These are phyloP conservation scores for Macrocybe gigantea DNA, from an alignment of 768 basidiomycete species.

Conservation along the genomic window DNA sequence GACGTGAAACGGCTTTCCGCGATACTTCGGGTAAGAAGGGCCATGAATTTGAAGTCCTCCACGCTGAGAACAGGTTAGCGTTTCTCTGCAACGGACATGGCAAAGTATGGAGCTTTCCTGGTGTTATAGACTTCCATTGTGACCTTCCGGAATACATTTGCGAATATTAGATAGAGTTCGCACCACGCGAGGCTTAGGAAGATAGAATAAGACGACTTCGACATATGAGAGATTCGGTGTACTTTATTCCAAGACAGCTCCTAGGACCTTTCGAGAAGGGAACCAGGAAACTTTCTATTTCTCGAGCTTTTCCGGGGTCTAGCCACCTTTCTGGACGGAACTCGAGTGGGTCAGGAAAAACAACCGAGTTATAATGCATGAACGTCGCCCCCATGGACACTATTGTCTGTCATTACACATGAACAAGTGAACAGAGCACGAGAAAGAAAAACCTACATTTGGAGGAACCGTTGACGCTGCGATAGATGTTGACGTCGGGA, in stretches of 20 bases:
- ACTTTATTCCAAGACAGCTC: conserved; percentile 6
- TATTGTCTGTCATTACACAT: conserved; percentile 14
- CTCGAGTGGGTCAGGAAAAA: conserved; percentile 20
- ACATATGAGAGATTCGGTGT: neutral
- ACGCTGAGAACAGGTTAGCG: neutral
- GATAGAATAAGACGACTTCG: neutral
- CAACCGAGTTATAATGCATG: conserved; percentile 17
- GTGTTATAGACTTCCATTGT: conserved; percentile 4
- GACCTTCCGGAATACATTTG: conserved; percentile 2
- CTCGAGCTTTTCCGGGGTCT: conserved; percentile 6
- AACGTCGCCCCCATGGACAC: conserved; percentile 21
- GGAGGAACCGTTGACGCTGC: conserved; percentile 16
- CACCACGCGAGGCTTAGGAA: conserved; percentile 3
- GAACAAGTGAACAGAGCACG: no score
- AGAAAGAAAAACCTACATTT: conserved; percentile 11
- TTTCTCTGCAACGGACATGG: no score
- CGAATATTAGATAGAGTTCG: conserved; percentile 6
- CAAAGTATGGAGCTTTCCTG: neutral
- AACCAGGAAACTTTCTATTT: conserved; percentile 16
- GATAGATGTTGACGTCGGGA: conserved; percentile 13
- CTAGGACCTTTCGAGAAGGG: conserved; percentile 17
- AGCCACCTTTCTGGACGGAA: conserved; percentile 29
- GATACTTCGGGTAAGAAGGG: conserved; percentile 1
- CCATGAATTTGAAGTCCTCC: conserved; percentile 5
- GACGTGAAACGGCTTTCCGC: conserved; percentile 2